Evolutionary conservation across 164 flowering plant species (phyloP).

Genomic region (Sedum album): DNA sequence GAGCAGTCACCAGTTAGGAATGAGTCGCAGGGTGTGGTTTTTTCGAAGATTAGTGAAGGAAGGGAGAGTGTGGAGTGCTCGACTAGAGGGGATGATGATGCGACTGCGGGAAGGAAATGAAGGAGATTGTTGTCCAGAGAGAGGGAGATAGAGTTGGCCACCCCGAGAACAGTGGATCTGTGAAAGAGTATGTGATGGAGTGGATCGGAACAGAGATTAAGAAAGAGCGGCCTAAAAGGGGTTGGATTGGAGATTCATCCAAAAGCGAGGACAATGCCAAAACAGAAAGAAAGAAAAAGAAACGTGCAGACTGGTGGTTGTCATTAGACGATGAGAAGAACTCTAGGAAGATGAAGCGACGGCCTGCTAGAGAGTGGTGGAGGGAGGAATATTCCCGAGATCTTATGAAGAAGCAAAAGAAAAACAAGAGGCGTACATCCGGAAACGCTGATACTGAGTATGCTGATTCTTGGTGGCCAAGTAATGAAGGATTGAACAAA

Average conservation of each 20-base stretch:
- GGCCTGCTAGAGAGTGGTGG: constrained; percentile 96
- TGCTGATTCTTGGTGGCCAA: constrained; percentile 58
- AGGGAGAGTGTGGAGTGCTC: constrained; percentile 36
- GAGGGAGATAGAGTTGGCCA: constrained; percentile 66
- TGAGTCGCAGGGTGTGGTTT: constrained; percentile 18
- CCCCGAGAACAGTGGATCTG: constrained; percentile 35
- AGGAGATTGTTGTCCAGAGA: constrained; percentile 15
- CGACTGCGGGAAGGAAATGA: constrained; percentile 33
- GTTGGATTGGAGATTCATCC: constrained; percentile 42
- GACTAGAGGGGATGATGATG: constrained; percentile 32
- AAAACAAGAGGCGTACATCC: constrained; percentile 26
- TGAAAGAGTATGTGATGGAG: constrained; percentile 93
- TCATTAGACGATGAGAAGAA: constrained; percentile 46
- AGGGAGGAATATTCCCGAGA: constrained; percentile 88
- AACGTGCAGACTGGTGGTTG: constrained; percentile 56
- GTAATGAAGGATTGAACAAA: constrained; percentile 35
- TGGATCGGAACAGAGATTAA: constrained; percentile 90
- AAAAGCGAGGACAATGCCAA: constrained; percentile 12
- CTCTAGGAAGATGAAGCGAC: constrained; percentile 38
- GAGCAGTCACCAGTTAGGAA: constrained; percentile 30
- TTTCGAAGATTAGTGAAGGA: constrained; percentile 28
- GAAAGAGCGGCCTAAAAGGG: constrained; percentile 68
- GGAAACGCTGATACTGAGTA: constrained; percentile 19
- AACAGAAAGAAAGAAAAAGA: constrained; percentile 34
- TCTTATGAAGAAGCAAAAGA: constrained; percentile 55